Evolutionary conservation across 2,329 filamentous ascomycete species (phyloP), one percentile per base, ranked within the genome.

Genomic region (Escovopsis sp.): DNA sequence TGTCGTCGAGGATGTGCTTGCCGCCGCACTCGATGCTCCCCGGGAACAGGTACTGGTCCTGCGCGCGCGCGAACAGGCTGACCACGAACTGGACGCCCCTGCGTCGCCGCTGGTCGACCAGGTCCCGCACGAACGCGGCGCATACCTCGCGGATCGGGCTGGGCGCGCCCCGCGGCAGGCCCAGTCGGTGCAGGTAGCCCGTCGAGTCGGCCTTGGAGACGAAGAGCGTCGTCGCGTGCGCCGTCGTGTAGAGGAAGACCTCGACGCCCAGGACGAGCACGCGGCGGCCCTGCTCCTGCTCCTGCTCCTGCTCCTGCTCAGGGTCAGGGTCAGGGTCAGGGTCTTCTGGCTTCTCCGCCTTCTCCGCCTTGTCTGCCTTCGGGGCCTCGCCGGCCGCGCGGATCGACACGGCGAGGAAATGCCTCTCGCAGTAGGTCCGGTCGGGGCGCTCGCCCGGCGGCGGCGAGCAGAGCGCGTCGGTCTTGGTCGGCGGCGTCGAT

Each of bases 161-260:
- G 0, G 75, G 68, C 0, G 71, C 67, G n/a, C 73, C 69, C 50
- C 66, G 73, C 28, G 79, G 73, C 0, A 84, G 66, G 15, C 73
- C 65, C 33, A 88, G 66, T 2, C 82, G 68, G 50, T 79, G 69
- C 9, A 95, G 65, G 57, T 86, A 93, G 23, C 93, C 91, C 0
- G 89, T 95, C 9, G 91, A 95, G 64, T 98, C 91, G 39, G 91
- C 91, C 62, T 98, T 98, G 48, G 88, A 89, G 23, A 98, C 82
- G 59, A 98, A 98, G 42, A 96, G 73, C 4, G 85, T 95, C 2
- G 83, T 94, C 23, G 86, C 74, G 52, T 75, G 73, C 38, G 75
- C 73, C 0, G 88, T 94, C 0, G 79, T 83, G 62, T 93, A 98
- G 46, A 98, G 74, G 52, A 91, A 72, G 41, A 95, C 70, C 58